Evolutionary conservation across 139 green algal species (phyloP).

Genomic region (Picochlorum sp.): DNA sequence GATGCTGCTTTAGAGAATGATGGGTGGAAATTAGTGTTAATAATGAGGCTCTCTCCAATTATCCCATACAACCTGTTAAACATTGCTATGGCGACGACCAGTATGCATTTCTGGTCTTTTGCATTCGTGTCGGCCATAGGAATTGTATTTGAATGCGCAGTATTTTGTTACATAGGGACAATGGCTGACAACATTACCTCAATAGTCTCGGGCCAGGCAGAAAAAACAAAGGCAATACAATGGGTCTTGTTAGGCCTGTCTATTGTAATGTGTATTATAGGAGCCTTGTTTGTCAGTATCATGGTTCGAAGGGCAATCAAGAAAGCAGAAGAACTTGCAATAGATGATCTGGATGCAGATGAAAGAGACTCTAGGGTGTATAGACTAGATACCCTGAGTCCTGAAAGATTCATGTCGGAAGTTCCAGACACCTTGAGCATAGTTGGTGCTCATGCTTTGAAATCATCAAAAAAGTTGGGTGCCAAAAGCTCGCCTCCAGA

Average conservation of each 20-base stretch:
- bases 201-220: constrained; percentile 12
- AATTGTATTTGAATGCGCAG: constrained; percentile 27
- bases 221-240: constrained; percentile 7
- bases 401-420: neutral
- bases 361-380: neutral
- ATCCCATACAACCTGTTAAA: constrained; percentile 36
- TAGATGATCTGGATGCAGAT: neutral
- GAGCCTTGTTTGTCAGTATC: constrained; percentile 20
- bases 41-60: constrained; percentile 33
- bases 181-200: constrained; percentile 25
- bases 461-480: too few species aligned
- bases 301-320: constrained; percentile 1
- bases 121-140: constrained; percentile 29
- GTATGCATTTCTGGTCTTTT: constrained; percentile 46
- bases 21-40: constrained; percentile 52
- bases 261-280: constrained; percentile 17
- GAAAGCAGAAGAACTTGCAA: constrained; percentile 5
- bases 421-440: too few species aligned
- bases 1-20: constrained; percentile 43
- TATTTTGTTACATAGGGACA: constrained; percentile 28
- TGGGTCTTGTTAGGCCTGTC: constrained; percentile 25
- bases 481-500: too few species aligned
- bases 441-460: too few species aligned
- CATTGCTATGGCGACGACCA: constrained; percentile 43
- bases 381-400: neutral